Base-by-base conservation (phyloP, 2,329 filamentous ascomycete genomes). In the Blastomyces parvus region DNA sequence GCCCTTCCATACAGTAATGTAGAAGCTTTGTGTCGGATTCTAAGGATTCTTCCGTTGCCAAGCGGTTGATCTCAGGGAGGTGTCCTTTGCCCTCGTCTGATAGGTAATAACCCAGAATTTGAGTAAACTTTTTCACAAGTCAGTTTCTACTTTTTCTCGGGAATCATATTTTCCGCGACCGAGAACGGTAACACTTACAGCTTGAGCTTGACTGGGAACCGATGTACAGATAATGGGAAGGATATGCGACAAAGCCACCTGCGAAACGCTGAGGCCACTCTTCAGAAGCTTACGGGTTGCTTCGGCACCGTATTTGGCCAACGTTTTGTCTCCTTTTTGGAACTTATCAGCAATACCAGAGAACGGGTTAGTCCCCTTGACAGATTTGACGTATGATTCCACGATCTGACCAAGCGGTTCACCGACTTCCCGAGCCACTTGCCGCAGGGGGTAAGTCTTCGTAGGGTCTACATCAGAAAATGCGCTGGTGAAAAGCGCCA, bases 161-260 rank as follows among this genome's bases (percentile, higher is more conserved):
- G 33, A 36, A 36, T 40, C 14, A 36, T 59, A 77, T 81, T 74
- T 74, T 86, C 83, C 69, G 88, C 79, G 70, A 89, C 84, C 1
- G 84, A 86, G 9, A 57, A n/a, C 74, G 71, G 17, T 69, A 69
- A 14, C 46, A 69, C 69, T 53, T 63, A 65, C 64, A 46, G 64
- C 66, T 62, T 67, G 27, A 65, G 66, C 25, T 72, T 91, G 87
- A 69, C 85, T 89, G 0, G 89, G 86, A 8, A 89, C 85, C 73
- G 88, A 83, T 1, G 86, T 83, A 3, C 82, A 82, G 0, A 86
- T 84, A 0, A 86, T 86, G 0, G 89, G 88, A 59, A 91, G 70
- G 48, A 91, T 82, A 70, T 90, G 86, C 30, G 82, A 82, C 84
- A 86, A 90, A 0, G 88, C 85, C 65, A 91, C 85, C 60, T 91